Evolutionary conservation across 768 basidiomycete species (phyloP), one percentile per base, ranked within the genome.

Genomic region (Leccinellum luteum): DNA sequence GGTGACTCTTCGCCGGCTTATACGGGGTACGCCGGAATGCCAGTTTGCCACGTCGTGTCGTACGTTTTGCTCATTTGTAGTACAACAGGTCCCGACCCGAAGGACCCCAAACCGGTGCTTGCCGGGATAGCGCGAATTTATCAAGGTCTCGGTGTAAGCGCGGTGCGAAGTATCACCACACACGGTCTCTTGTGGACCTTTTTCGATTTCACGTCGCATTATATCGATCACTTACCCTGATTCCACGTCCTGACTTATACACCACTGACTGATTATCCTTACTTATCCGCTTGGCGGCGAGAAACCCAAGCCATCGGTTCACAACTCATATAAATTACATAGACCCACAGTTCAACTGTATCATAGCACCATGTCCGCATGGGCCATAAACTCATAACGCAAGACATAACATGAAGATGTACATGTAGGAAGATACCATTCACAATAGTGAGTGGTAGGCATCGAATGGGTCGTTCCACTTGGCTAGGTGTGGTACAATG

Each of bases 121-220:
- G 80, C 79, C 45, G 97, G 97, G 25, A 74, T 97, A 48, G 79
- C 86, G 32, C 80, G 94, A 35, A 85, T 98, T 62, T 99, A 99
- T 72, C 87, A 90, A 59, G 97, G 96, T 54, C 83, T 98, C 51
- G 93, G 95, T 55, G 91, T 99, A 61, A 96, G 93, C 60, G 95
- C 95, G 41, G 72, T 92, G 52, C 85, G 97, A 52, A 94, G 90
- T 64, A 88, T 96, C 66, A 91, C 94, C 31, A 96, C 94, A 7
- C 95, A 97, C 63, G 95, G 95, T 21, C 78, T 96, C 38, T 78
- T 95, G 51, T 97, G 94, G 94, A 96, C 94, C 8, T 79, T 97
- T 59, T 94, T 94, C 70, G 94, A 97, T 76, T 75, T 87, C 63
- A 85, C 84, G 30, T 81, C 86, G 41, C 75, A 82, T 64, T 89